Evolutionary conservation across 164 flowering plant genomes (phyloP).

Genomic region (Piper betle): DNA sequence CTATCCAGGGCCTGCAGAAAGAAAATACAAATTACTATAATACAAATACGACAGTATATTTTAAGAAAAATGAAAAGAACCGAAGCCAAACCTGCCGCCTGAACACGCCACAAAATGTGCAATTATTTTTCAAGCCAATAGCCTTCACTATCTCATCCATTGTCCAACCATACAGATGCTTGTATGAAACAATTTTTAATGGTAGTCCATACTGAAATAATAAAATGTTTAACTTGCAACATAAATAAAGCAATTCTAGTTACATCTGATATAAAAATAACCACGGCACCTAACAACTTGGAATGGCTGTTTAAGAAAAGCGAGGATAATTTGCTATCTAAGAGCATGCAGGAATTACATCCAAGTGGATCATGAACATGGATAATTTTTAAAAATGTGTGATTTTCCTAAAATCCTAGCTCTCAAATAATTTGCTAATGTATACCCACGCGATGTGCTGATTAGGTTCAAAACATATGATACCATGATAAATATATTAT

Average conservation of each 20-base stretch:
- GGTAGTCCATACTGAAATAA: slow-evolving; percentile 77
- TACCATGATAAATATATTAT: no score
- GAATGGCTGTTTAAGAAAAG: no score
- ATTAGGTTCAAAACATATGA: no score
- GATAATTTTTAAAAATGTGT: no score
- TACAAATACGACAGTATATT: neutral
- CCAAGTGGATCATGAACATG: no score
- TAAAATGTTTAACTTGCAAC: neutral
- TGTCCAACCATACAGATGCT: slow-evolving; percentile 96
- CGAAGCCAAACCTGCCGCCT: slow-evolving; percentile 69
- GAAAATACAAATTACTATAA: neutral
- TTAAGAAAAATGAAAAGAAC: neutral
- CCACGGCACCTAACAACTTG: neutral
- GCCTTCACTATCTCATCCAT: slow-evolving; percentile 99
- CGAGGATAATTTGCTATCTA: no score
- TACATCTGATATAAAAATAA: neutral
- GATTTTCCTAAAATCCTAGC: no score
- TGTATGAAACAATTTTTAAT: slow-evolving; percentile 82
- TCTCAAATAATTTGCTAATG: no score
- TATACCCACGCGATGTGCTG: no score
- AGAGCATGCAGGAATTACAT: no score
- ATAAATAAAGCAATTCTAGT: neutral
- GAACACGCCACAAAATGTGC: slow-evolving; percentile 98
- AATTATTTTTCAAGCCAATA: slow-evolving; percentile 93
- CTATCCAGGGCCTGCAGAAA: slow-evolving; percentile 85